Evolutionary conservation across 495 filamentous ascomycete species (phyloP), one percentile per base, ranked within the genome.

Genomic region (Apodospora peruviana): DNA sequence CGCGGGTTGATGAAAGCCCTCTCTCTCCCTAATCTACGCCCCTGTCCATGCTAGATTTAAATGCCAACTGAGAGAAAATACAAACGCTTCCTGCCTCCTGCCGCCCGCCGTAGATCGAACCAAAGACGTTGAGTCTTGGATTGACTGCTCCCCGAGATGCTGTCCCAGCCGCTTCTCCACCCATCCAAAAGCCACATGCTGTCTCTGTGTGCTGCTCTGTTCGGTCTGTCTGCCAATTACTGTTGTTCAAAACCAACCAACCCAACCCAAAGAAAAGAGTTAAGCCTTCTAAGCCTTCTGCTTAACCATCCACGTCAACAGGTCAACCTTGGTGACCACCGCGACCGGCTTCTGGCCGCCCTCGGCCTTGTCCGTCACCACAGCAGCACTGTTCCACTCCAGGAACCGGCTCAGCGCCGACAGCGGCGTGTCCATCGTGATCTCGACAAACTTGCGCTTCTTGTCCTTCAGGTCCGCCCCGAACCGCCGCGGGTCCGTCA

Each of bases 301-400:
- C 73, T 83, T 91, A 16, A 96, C 81, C 79, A 98, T 75, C 82
- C 87, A 98, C n/a, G 82, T 83, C 58, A 98, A 68, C 55, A 98
- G 64, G 72, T 98, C 93, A 16, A 98, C 93, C 77, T 98, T 98
- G 23, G 93, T 97, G 3, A 90, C 91, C 8, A 98, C 82, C 16
- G 94, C 93, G 27, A 90, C 74, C 5, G 94, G 90, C 71, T 84
- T 73, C 37, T 73, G 80, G 52, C 71, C 73, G 32, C 66, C 70
- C 18, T 59, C 59, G 16, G 23, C 34, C 51, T 66, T 70, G 65
- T 96, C 89, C 11, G 90, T 97, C 1, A 97, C 89, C 42, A 97
- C 79, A 2, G 93, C 94, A 12, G 93, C 90, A 60, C 85, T 90
- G 66, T 97, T 97, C 88, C 94, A 96, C 68, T 96, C 91, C 57